These are phyloP conservation scores for Tulasnella sp. DNA, from an alignment of 768 basidiomycete genomes.

Conservation along the genomic window DNA sequence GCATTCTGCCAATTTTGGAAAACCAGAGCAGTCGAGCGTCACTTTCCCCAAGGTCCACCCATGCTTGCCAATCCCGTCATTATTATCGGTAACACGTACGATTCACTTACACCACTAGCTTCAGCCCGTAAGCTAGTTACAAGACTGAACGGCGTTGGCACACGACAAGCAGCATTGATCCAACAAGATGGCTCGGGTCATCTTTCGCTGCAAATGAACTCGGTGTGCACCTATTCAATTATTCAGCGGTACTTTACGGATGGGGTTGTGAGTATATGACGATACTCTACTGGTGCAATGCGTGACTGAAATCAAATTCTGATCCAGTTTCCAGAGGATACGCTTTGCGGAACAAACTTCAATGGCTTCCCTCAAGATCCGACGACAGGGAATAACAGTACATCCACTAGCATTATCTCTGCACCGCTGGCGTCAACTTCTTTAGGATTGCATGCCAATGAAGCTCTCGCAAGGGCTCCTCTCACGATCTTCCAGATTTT, in stretches of 20 bases:
- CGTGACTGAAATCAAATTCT: neutral
- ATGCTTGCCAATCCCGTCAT: neutral
- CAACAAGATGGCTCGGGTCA: constrained; percentile 13
- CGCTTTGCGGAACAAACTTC: neutral
- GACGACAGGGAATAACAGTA: too few relatives aligned
- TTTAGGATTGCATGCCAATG: neutral
- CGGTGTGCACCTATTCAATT: constrained; percentile 9
- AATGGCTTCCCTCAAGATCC: neutral
- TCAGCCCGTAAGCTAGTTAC: neutral
- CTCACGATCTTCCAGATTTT: too few relatives aligned
- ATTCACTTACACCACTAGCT: constrained; percentile 1
- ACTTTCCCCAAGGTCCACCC: neutral
- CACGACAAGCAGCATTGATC: constrained; percentile 4
- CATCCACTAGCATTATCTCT: neutral
- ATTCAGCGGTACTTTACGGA: constrained; percentile 5
- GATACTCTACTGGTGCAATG: neutral
- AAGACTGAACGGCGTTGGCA: neutral
- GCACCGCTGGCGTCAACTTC: neutral
- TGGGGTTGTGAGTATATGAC: neutral
- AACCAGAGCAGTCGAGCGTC: neutral
- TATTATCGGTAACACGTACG: neutral
- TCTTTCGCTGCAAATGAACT: constrained; percentile 5
- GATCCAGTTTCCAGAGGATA: neutral
- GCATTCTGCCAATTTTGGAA: neutral
- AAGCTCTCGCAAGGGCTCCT: neutral